A percentile compares a stretch with the other conserved stretches of the same genome.
phyloP scores from a whole-genome alignment of 2,329 filamentous ascomycete genomes.

The Dactylellina haptotyla region DNA sequence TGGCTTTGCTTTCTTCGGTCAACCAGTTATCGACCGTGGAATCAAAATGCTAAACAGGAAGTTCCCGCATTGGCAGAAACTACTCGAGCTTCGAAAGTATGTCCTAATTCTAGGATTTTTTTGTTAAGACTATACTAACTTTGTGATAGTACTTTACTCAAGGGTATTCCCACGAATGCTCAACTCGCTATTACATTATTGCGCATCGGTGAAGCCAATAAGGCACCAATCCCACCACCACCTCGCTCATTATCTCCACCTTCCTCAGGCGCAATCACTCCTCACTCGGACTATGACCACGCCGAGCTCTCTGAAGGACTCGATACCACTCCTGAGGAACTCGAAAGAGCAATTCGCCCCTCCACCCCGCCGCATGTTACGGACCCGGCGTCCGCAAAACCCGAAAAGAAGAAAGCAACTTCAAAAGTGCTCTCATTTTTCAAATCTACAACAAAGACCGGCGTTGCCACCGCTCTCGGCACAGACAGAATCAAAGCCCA shows the following conservation, averaged over 20 bases:
- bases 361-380: constrained; percentile 67
- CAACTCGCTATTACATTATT: constrained; percentile 83
- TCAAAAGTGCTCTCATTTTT: constrained; percentile 74
- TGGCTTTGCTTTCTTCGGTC: constrained; percentile 83
- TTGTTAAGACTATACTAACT: constrained; percentile 39
- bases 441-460: constrained; percentile 75
- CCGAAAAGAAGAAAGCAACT: constrained; percentile 63
- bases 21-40: constrained; percentile 74
- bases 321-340: constrained; percentile 70
- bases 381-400: constrained; percentile 65
- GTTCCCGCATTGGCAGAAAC: constrained; percentile 58
- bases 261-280: constrained; percentile 62
- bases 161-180: constrained; percentile 85
- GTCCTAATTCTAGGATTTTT: constrained; percentile 65
- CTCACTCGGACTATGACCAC: constrained; percentile 66
- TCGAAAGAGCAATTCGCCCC: constrained; percentile 72
- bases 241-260: constrained; percentile 55
- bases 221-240: constrained; percentile 76
- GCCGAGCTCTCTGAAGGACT: constrained; percentile 61
- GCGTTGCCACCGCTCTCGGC: constrained; percentile 76
- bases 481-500: constrained; percentile 77
- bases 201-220: constrained; percentile 82
- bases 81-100: constrained; percentile 56
- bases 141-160: constrained; percentile 71
- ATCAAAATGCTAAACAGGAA: constrained; percentile 70